Evolutionary conservation across 2,329 filamentous ascomycete genomes (phyloP).

Genomic region (Clonostachys chloroleuca): DNA sequence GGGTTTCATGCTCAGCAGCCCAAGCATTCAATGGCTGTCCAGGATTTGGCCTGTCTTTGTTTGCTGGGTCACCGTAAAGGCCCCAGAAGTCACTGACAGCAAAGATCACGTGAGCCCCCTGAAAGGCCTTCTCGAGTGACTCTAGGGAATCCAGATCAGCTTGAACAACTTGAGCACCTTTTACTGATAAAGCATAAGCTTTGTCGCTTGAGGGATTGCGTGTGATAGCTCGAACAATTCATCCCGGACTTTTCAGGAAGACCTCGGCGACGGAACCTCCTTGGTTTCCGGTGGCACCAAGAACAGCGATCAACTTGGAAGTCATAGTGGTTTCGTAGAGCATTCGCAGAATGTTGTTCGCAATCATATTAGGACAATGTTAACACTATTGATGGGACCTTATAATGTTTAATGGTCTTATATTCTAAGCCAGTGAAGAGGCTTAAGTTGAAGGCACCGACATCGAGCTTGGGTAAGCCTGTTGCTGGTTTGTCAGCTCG

Average conservation of each 20-base stretch:
- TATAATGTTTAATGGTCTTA: no score
- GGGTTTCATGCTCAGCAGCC: slow-evolving; percentile 7
- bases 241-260: slow-evolving; percentile 5
- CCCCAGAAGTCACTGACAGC: slow-evolving; percentile 4
- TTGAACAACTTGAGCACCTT: slow-evolving; percentile 7
- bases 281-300: slow-evolving; percentile 3
- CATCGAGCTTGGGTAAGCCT: no score
- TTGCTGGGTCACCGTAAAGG: slow-evolving; percentile 3
- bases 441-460: no score
- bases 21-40: slow-evolving; percentile 6
- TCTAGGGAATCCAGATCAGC: slow-evolving; percentile 5
- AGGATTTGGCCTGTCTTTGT: slow-evolving; percentile 1
- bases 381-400: no score
- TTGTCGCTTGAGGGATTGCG: slow-evolving; percentile 2
- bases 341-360: no score
- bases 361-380: no score
- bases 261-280: slow-evolving; percentile 7
- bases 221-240: slow-evolving; percentile 8
- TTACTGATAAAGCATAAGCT: neutral
- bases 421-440: no score
- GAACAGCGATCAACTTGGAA: neutral
- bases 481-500: no score
- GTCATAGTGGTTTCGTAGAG: neutral
- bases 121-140: slow-evolving; percentile 5
- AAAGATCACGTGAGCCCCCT: slow-evolving; percentile 7